These are phyloP conservation scores for Carex parvula DNA, from an alignment of 176 grass and related monocot species.

Conservation along the genomic window DNA sequence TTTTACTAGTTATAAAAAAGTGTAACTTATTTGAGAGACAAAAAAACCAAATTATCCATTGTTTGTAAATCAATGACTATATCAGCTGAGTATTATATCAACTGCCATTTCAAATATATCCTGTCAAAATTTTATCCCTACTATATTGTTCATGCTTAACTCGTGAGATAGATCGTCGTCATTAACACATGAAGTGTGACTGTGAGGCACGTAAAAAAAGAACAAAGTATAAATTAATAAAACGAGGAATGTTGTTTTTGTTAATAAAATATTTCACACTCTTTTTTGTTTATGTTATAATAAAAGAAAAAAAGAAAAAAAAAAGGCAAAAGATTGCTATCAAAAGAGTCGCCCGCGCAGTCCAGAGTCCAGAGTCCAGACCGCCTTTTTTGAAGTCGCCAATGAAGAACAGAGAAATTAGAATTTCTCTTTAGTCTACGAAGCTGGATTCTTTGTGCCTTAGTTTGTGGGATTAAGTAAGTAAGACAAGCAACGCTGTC, in stretches of 20 bases:
- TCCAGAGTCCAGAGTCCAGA: not conserved
- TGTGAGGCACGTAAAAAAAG: not conserved
- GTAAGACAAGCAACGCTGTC: not conserved
- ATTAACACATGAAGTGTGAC: not conserved
- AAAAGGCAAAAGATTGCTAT: not conserved
- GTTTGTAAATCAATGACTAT: not conserved
- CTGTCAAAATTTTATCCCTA: not conserved
- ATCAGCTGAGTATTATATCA: not conserved
- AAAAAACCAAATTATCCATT: not conserved
- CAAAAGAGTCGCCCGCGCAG: not conserved
- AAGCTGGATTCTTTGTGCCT: not conserved
- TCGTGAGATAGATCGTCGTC: not conserved
- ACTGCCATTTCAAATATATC: not conserved
- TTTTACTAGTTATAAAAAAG: slow-evolving; percentile 3
- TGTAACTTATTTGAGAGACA: not conserved
- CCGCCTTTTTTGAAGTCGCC: slow-evolving; percentile 25
- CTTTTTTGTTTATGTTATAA: not conserved
- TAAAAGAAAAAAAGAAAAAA: not conserved
- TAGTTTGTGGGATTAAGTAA: not conserved
- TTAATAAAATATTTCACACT: not conserved
- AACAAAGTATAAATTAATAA: not conserved
- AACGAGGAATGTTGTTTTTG: not conserved
- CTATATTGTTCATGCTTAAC: not conserved
- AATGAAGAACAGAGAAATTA: slow-evolving; percentile 13
- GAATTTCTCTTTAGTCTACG: not conserved